A percentile compares a stretch with the other conserved stretches of the same genome.
These are phyloP conservation scores for Malassezia equina DNA, from an alignment of 1,284 basidiomycete species.

Conservation along the genomic window DNA sequence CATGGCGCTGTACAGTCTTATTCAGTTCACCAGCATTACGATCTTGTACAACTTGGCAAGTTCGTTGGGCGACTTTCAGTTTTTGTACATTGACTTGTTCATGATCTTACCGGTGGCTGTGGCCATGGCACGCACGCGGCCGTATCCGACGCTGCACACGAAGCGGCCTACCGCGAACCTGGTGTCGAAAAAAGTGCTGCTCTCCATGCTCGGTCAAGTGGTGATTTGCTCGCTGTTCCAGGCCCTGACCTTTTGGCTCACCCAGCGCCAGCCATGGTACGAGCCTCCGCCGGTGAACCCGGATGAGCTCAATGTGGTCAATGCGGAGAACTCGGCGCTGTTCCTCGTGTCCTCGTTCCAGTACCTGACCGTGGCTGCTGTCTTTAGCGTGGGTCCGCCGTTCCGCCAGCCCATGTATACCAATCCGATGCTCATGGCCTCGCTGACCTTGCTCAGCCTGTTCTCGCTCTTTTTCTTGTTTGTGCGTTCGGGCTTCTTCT, in stretches of 20 bases:
- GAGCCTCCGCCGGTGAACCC: constrained; percentile 57
- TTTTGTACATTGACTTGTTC: constrained; percentile 93
- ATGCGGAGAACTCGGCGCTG: constrained; percentile 84
- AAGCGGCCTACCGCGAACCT: constrained; percentile 92
- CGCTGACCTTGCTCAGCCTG: constrained; percentile 23
- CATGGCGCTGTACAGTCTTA: constrained; percentile 57
- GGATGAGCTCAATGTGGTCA: constrained; percentile 74
- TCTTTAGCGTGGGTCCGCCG: constrained; percentile 94
- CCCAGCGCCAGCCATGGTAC: constrained; percentile 72
- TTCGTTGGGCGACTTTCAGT: constrained; percentile 89
- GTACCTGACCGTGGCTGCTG: constrained; percentile 89
- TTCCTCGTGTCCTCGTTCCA: constrained; percentile 96
- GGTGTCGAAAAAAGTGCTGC: constrained; percentile 88
- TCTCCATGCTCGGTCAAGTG: constrained; percentile 87
- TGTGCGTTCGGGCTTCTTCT: constrained; percentile 57
- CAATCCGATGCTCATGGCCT: constrained; percentile 53
- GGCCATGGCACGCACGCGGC: constrained; percentile 83
- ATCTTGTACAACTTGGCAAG: constrained; percentile 91
- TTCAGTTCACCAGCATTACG: constrained; percentile 62
- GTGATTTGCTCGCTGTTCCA: constrained; percentile 74
- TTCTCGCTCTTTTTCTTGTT: constrained; percentile 42
- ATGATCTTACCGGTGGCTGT: constrained; percentile 95
- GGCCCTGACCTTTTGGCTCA: constrained; percentile 79
- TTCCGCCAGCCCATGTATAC: constrained; percentile 91
- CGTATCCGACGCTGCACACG: constrained; percentile 66